phyloP scores from a whole-genome alignment of 805 yeast species.

The Wickerhamomyces rabaulensis region DNA sequence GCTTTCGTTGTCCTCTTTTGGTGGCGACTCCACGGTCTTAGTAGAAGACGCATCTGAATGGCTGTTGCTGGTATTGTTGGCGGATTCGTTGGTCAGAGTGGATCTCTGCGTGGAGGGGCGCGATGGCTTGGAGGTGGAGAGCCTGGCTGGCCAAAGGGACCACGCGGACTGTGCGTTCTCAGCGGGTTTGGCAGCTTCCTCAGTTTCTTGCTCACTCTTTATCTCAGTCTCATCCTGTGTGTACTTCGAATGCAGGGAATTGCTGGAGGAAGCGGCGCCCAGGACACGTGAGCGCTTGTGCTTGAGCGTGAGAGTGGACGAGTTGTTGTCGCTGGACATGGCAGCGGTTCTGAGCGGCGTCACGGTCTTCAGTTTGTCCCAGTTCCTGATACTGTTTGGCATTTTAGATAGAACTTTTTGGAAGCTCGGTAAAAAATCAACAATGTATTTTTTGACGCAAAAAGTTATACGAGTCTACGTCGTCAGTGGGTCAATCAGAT shows the following conservation, averaged over 20 bases:
- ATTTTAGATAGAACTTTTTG: background rate
- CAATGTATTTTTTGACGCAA: background rate
- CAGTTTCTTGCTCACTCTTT: background rate
- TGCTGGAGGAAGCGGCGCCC: background rate
- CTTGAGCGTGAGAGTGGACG: background rate
- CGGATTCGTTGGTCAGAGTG: background rate
- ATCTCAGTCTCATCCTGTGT: background rate
- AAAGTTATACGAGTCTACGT: no score
- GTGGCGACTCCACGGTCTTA: background rate
- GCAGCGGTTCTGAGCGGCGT: background rate
- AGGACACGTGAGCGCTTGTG: background rate
- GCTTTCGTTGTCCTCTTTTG: background rate
- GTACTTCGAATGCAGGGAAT: background rate
- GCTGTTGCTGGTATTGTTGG: background rate
- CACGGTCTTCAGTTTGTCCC: background rate
- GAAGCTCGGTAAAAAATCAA: background rate
- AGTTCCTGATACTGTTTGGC: background rate
- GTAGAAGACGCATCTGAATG: background rate
- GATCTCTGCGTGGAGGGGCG: background rate
- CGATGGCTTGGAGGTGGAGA: background rate
- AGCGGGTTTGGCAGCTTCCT: background rate
- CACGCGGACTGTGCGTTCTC: slow-evolving; percentile 1
- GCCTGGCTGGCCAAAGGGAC: slow-evolving; percentile 4
- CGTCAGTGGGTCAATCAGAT: no score
- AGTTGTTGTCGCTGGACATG: background rate